phyloP scores from a whole-genome alignment of 2,329 filamentous ascomycete species.

The Corinectria fuckeliana region DNA sequence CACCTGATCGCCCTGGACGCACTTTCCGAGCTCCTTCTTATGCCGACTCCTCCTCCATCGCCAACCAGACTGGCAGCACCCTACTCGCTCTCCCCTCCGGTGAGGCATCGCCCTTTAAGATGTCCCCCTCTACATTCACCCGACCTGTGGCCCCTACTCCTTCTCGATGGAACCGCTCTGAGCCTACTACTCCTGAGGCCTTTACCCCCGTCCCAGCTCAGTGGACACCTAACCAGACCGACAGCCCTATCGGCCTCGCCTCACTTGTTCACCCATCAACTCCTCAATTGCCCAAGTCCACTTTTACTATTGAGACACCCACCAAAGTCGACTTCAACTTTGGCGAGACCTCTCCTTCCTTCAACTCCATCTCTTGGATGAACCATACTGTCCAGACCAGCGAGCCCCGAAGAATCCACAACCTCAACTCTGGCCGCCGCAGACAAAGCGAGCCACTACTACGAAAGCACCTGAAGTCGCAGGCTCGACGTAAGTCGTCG shows the following conservation, averaged over 20 bases:
- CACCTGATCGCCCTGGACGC: constrained; percentile 27
- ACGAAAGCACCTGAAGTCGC: constrained; percentile 33
- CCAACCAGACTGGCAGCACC: constrained; percentile 7
- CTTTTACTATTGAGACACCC: constrained; percentile 14
- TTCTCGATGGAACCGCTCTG: constrained; percentile 33
- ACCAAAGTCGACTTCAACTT: constrained; percentile 35
- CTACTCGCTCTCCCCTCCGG: constrained; percentile 19
- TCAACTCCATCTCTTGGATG: constrained; percentile 40
- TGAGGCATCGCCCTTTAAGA: constrained; percentile 24
- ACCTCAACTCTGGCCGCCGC: constrained; percentile 34
- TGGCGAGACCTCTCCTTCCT: constrained; percentile 37
- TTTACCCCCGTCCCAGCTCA: constrained; percentile 22
- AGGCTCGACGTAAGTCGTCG: constrained; percentile 36
- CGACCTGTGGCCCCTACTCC: constrained; percentile 42
- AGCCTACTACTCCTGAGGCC: constrained; percentile 32
- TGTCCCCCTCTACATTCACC: constrained; percentile 29
- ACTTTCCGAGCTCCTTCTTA: constrained; percentile 29
- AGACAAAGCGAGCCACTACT: constrained; percentile 45
- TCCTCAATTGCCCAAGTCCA: constrained; percentile 20
- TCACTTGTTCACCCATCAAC: constrained; percentile 26
- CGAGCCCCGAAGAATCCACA: constrained; percentile 32
- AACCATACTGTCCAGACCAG: constrained; percentile 26
- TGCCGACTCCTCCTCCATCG: constrained; percentile 26
- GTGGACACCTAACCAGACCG: constrained; percentile 10
- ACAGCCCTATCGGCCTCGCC: constrained; percentile 30